Conservation (phyloP, 139 green algal species). For the Gonium pectorale region DNA sequence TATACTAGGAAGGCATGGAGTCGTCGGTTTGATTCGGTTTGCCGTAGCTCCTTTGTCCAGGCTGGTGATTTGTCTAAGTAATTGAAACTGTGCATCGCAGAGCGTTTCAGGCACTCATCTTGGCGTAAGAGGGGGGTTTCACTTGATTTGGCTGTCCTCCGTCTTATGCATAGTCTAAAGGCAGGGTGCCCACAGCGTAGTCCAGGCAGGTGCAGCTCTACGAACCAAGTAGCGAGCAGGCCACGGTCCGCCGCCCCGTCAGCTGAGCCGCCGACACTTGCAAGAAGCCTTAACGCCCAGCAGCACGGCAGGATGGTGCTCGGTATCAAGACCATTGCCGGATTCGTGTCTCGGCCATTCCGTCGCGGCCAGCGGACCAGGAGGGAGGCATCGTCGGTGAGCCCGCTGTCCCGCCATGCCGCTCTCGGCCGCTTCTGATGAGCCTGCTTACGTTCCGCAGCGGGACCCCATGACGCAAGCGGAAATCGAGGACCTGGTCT, state of each 20-base stretch:
- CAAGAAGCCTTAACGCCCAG: background rate
- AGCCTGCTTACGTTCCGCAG: conserved; percentile 5
- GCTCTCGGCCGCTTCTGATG: no score
- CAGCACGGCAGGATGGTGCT: conserved; percentile 15
- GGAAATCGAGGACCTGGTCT: conserved; percentile 88
- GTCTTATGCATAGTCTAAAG: conserved; percentile 10
- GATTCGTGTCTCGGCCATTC: conserved; percentile 32
- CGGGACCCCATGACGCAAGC: conserved; percentile 73
- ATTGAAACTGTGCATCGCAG: no score
- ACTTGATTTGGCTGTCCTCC: background rate
- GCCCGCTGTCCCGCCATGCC: background rate
- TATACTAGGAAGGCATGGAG: no score
- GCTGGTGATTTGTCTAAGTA: no score
- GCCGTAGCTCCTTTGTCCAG: no score
- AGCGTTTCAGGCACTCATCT: no score
- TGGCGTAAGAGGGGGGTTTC: no score
- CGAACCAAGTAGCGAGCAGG: no score
- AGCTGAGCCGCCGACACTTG: background rate
- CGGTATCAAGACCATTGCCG: conserved; percentile 31
- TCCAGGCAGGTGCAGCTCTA: no score
- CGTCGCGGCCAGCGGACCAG: background rate
- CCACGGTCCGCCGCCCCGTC: conserved; percentile 23
- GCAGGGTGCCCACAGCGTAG: conserved; percentile 20
- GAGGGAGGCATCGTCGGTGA: conserved; percentile 21
- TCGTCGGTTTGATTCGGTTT: no score